A percentile compares a stretch with the other conserved stretches of the same genome.
Conservation (phyloP, 306 rosid species). For the Geum urbanum region DNA sequence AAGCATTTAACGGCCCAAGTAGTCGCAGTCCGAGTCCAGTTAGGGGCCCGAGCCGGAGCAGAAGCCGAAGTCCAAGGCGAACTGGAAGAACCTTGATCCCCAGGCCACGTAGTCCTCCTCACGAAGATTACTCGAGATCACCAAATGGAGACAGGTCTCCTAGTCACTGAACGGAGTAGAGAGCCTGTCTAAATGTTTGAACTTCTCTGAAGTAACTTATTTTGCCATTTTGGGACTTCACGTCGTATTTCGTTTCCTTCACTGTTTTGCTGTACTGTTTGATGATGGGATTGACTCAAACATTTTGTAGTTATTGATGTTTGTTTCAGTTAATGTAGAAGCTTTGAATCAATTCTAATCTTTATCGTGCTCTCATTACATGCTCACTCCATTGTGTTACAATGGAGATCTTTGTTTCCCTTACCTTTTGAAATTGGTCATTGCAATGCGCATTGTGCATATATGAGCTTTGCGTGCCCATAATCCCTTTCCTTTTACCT, state of each 20-base stretch:
- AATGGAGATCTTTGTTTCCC: neutral
- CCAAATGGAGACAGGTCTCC: conserved; percentile 56
- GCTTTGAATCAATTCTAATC: neutral
- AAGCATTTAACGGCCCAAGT: conserved; percentile 53
- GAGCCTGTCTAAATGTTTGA: neutral
- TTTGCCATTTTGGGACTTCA: neutral
- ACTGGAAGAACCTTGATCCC: conserved; percentile 11
- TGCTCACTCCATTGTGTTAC: neutral
- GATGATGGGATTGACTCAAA: neutral
- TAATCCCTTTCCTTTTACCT: neutral
- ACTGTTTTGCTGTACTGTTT: neutral
- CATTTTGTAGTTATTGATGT: neutral
- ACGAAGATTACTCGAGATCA: conserved; percentile 42
- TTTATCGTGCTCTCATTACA: neutral
- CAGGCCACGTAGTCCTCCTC: conserved; percentile 28
- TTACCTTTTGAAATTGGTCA: neutral
- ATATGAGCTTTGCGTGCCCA: no score
- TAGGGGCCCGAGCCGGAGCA: conserved; percentile 44
- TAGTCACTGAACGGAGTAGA: conserved; percentile 41
- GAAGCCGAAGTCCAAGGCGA: conserved; percentile 38
- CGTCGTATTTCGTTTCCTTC: neutral
- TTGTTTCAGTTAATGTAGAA: neutral
- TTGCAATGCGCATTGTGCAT: neutral
- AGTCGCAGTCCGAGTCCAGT: conserved; percentile 68
- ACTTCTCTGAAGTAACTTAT: neutral